Base-by-base conservation (phyloP, 192 early-diverging fungal genomes). In the Backusella luteola region DNA sequence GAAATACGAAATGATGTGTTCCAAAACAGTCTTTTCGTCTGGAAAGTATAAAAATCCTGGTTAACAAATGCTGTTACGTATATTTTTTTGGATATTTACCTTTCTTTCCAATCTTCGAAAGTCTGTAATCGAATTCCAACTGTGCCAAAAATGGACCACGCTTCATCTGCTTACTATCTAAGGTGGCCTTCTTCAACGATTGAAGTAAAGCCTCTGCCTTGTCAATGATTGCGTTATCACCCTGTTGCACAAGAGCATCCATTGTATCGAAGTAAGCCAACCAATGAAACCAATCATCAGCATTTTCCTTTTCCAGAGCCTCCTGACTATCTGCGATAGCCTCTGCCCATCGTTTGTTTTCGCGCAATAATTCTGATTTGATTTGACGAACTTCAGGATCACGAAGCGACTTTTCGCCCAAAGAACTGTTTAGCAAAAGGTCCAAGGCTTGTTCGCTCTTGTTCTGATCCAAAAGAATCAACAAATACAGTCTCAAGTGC, bases 401-500 rank as follows among this genome's bases (percentile, higher is more conserved):
- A 23, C 94, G 89, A 67, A 87, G 84, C 66, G 93, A 90, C 73
- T 90, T 89, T 32, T 81, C 63, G 38, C 87, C 87, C 53, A 96
- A 83, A 0, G 87, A 82, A 26, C 86, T 86, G 35, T 92, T 84
- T 17, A 83, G 26, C 34, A 97, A 66, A 4, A 94, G 79, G 0
- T 81, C 85, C 3, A 95, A 71, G 46, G 92, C 95, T 29, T 90
- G 90, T 14, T 84, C 80, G 21, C 87, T 77, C 73, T 94, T 94
- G 39, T 87, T 84, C 76, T 96, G 93, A 12, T 85, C 78, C 42
- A 91, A 83, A 7, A 97, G 84, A 23, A 96, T 86, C 49, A 91
- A 84, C 6, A 96, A 71, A 66, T 94, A 95, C 2, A 97, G 77
- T 34, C 92, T 91, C 69, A 96, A 82, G 52, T 91, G 94, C 91